Evolutionary conservation across 192 early-diverging fungal genomes (phyloP), one percentile per base, ranked within the genome.

Genomic region (Coemansia sp.): DNA sequence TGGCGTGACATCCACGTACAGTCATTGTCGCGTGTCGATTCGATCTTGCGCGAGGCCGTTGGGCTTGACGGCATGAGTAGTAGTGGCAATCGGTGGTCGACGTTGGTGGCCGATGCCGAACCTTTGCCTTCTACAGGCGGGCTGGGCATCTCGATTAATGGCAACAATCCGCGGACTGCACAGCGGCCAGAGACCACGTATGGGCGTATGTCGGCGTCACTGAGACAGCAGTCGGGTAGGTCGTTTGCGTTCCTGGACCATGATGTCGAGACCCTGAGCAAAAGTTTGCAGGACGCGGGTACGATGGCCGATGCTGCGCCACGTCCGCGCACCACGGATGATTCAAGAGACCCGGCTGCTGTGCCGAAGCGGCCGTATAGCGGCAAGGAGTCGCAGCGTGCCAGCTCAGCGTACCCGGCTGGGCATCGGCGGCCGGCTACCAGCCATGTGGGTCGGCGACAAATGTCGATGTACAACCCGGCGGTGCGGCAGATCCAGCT

Each of bases 1-100:
- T 81, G 78, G 78, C 78, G 78, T 52, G 73, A 72, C 56, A 82
- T 82, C 42, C 80, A 82, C 34, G 80, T 72, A 18, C 69, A 82
- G 68, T 82, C 80, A 32, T 59, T 82, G 18, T 64, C 66, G 32
- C 71, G 80, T 1, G 80, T 82, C 28, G 75, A 82, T 52, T 68
- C 71, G 55, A 82, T 82, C 48, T 65, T 82, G 54, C 80, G 80
- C 56, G 80, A 73, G 63, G 80, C 75, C 20, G 75, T 74, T 2
- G 80, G 80, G 6, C 68, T 82, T 25, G 34, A 52, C 45, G 32
- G 30, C 17, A 31, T 10, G 30, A 32, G 69, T 5, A 45, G 50
- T 14, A 16, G 61, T 40, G 30, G 36, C 29, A 25, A 45, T 3
- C 49, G 72, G 8, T 63, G 64, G 72, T 64, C 72, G n/a, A 58